Conservation (phyloP, 2,329 filamentous ascomycete species). For the Fonsecaea monophora region DNA sequence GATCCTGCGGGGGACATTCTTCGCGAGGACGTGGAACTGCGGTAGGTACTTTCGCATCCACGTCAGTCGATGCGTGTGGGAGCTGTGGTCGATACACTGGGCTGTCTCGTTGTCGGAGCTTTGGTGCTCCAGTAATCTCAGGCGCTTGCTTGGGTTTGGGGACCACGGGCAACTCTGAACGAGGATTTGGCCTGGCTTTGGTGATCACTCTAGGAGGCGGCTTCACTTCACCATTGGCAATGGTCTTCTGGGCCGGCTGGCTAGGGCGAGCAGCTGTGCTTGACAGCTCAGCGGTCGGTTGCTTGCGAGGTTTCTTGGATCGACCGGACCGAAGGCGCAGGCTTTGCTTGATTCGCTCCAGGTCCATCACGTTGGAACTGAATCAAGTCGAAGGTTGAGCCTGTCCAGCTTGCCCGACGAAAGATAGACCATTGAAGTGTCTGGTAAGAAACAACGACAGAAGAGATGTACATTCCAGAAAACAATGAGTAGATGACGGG, state of each 20-base stretch:
- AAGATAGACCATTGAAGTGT: not conserved
- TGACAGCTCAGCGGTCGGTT: constrained; percentile 2
- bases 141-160: not conserved
- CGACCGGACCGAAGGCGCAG: constrained; percentile 39
- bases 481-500: not conserved
- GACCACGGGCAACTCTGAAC: not conserved
- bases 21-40: constrained; percentile 17
- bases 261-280: constrained; percentile 1
- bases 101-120: not conserved
- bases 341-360: constrained; percentile 40
- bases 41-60: constrained; percentile 1
- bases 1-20: constrained; percentile 16
- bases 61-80: constrained; percentile 17
- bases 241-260: constrained; percentile 5
- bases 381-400: no score
- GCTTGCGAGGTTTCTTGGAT: constrained; percentile 34
- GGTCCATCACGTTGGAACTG: constrained; percentile 32
- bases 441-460: not conserved
- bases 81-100: constrained; percentile 17
- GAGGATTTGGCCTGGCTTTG: not conserved
- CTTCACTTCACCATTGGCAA: not conserved
- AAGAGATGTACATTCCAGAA: constrained; percentile 4
- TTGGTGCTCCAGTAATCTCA: not conserved
- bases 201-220: constrained; percentile 3
- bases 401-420: not conserved